Conservation (phyloP, 164 flowering plant genomes). For the Berberis vulgaris region DNA sequence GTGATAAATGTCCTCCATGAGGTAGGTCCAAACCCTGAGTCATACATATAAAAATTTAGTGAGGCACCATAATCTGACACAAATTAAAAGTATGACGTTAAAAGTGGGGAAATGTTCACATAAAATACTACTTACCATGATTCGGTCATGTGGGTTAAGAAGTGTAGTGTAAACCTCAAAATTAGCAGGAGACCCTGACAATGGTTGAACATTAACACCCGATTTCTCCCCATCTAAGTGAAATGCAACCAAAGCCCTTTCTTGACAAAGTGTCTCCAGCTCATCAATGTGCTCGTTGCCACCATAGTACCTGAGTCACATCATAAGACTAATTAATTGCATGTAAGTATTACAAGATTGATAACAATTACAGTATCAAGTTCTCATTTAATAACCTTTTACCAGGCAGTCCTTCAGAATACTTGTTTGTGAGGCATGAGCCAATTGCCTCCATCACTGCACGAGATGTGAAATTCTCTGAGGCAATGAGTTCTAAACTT, state of each 20-base stretch:
- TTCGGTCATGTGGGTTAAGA: constrained; percentile 85
- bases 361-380: background rate
- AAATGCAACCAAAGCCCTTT: constrained; percentile 82
- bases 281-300: constrained; percentile 94
- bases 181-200: constrained; percentile 97
- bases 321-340: constrained; percentile 2
- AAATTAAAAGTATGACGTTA: too few relatives aligned
- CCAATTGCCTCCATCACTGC: constrained; percentile 99
- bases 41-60: constrained; percentile 7
- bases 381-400: constrained; percentile 48
- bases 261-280: constrained; percentile 79
- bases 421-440: constrained; percentile 91
- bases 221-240: constrained; percentile 62
- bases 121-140: constrained; percentile 46
- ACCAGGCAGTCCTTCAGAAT: constrained; percentile 96
- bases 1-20: constrained; percentile 95
- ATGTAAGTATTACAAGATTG: background rate
- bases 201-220: constrained; percentile 99
- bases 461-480: constrained; percentile 88
- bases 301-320: constrained; percentile 67
- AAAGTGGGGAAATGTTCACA: background rate
- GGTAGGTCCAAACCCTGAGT: constrained; percentile 86
- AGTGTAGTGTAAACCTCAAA: constrained; percentile 93
- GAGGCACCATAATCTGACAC: background rate
- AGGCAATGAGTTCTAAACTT: constrained; percentile 92